Evolutionary conservation across 371 early-diverging fungal species (phyloP), one percentile per base, ranked within the genome.

Genomic region (Mucor sp.): DNA sequence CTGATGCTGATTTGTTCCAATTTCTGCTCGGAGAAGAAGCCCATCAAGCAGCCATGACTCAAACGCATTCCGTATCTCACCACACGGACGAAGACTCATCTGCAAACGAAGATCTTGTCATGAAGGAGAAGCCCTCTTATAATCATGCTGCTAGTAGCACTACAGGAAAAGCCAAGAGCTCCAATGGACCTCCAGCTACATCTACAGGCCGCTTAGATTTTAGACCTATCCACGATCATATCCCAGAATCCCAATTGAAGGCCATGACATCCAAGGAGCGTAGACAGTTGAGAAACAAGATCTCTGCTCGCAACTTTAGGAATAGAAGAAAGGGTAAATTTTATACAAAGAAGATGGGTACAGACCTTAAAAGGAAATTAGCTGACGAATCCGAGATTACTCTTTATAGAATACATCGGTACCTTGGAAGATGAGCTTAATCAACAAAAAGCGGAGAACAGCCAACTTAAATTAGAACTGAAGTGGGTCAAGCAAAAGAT

Each of bases 261-360:
- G 82, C 83, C 58, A 85, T 93, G 82, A 82, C 89, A 2, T 84
- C 92, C n/a, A 93, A 91, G 67, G 94, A 95, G 74, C 85, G 94
- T n/a, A 82, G 95, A 48, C 94, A 94, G 71, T 75, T 95, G 60
- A 81, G 95, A 33, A 95, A 95, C 81, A 94, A 95, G 74, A 90
- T 94, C 35, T 93, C 94, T n/a, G 96, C 96, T 15, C 82, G 96
- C 64, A 93, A 93, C 74, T 95, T 95, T 73, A 86, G 96, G 44
- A 90, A 90, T 62, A 87, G 95, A 50, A 82, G 94, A 81, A 95
- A 95, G 80, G 93, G 93, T 91, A 84, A 72, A 74, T 58, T 4
- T 41, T 35, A 30, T 30, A 6, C 8, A 41, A 41, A 7, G 23
- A n/a, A 33, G 17, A 43, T 41, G 48, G 15, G 12, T 6, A 69